Base-by-base conservation (phyloP, 2,329 filamentous ascomycete genomes). In the Fusarium scirpi region DNA sequence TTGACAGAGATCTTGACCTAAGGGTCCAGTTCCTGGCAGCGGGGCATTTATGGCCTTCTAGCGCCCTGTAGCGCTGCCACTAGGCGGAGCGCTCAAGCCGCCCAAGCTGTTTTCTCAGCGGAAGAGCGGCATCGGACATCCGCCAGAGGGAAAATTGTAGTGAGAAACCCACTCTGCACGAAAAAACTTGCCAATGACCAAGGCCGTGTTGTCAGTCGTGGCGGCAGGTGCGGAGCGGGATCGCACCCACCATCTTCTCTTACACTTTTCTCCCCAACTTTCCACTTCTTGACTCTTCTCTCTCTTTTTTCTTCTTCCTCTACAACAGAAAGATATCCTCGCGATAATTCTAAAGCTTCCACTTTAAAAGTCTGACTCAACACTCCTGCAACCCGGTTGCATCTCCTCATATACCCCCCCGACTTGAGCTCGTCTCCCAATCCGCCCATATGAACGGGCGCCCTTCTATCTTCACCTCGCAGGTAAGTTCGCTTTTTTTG, bases 371-470 rank as follows among this genome's bases (percentile, higher is more conserved):
- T 41, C 57, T 65, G 25, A 41, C 40, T 57, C 65, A 67, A 58
- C 59, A 40, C 41, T 59, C 41, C 22, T 40, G 61, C 58, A 62
- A 51, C 40, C 22, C 61, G 34, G 43, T 64, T 68, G 65, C 65
- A 59, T 74, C 51, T 57, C 56, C 74, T 76, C 54, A 46, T 61
- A 41, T 40, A 51, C 25, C 44, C 38, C 38, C n/a, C 51, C 32
- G 75, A 80, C 71, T 76, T 72, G 79, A 78, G 72, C 72, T 75
- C 73, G 74, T 73, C 62, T 78, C 76, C 70, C 67, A 82, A 86
- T 82, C 86, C 86, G 91, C 90, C 87, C 90, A 91, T 91, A 94
- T 94, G 92, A 92, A 90, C 91, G 91, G 91, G 86, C 90, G 91
- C 88, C 87, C 88, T 84, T 93, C 92, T 83, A 88, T 91, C 82